Percentiles rank a stretch among this genome's conserved stretches.
Evolutionary conservation across 2,329 filamentous ascomycete genomes (phyloP).

Genomic region (Fusarium aywerte): DNA sequence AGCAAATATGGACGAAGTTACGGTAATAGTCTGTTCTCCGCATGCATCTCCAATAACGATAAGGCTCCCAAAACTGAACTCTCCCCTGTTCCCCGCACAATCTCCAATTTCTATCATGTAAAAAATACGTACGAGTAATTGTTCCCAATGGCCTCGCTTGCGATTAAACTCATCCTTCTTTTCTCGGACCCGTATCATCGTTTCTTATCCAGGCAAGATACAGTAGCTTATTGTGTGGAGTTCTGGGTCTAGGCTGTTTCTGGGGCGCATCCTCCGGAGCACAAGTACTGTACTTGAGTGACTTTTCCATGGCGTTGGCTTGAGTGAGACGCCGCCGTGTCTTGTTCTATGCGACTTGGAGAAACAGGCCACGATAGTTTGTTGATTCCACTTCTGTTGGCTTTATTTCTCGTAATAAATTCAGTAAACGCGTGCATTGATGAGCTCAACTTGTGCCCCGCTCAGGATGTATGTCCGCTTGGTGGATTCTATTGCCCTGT

Average conservation of each 20-base stretch:
- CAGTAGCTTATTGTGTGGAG: constrained; percentile 22
- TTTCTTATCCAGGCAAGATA: constrained; percentile 11
- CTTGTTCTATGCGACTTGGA: constrained; percentile 3
- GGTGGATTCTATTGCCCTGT: constrained; percentile 3
- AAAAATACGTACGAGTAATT: constrained; percentile 42
- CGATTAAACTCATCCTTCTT: constrained; percentile 23
- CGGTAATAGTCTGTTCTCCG: constrained; percentile 31
- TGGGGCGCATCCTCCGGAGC: constrained; percentile 33
- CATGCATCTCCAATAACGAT: constrained; percentile 34
- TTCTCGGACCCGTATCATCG: constrained; percentile 2
- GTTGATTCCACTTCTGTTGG: background rate
- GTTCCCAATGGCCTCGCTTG: constrained; percentile 16
- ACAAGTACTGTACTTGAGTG: constrained; percentile 34
- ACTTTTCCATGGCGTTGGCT: constrained; percentile 12
- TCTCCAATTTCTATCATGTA: constrained; percentile 45
- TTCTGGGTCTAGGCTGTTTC: constrained; percentile 8
- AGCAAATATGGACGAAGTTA: background rate
- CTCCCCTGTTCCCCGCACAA: constrained; percentile 22
- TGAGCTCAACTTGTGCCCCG: background rate
- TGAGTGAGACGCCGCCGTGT: background rate
- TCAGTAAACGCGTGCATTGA: background rate
- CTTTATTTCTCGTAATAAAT: background rate
- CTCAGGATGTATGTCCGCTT: background rate
- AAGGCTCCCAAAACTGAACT: constrained; percentile 2
- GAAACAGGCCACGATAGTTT: background rate